Percentiles rank a stretch among this genome's conserved stretches.
Evolutionary conservation across 1,139 yeast genomes (phyloP).

Genomic region (Pichia sp.): DNA sequence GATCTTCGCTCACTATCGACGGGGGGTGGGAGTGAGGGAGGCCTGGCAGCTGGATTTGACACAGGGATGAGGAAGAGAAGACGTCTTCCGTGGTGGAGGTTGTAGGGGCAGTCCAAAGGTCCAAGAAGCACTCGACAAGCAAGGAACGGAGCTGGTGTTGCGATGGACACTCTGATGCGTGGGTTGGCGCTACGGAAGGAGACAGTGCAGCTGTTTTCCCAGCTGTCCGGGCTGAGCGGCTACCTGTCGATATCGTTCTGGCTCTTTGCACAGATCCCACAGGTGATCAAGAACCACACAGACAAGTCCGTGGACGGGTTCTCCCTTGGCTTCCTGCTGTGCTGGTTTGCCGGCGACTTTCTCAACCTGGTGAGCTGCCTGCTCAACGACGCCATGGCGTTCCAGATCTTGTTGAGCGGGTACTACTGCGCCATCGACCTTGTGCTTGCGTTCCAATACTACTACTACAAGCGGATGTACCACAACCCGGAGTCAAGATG

Average conservation of each 20-base stretch:
- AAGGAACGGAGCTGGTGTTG: no score
- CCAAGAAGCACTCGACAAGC: background rate
- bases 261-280: conserved; percentile 88
- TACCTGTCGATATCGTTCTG: conserved; percentile 58
- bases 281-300: conserved; percentile 67
- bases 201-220: conserved; percentile 1
- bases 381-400: conserved; percentile 67
- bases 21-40: no score
- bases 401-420: conserved; percentile 69
- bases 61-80: no score
- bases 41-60: no score
- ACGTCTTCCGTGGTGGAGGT: no score
- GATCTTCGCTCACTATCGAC: no score
- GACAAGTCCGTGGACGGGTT: conserved; percentile 84
- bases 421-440: conserved; percentile 74
- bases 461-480: conserved; percentile 53
- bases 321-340: conserved; percentile 65
- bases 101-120: background rate
- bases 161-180: conserved; percentile 1
- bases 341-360: conserved; percentile 85
- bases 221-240: conserved; percentile 37
- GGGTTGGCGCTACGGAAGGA: background rate
- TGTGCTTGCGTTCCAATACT: conserved; percentile 69
- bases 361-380: conserved; percentile 77
- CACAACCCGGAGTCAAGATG: conserved; percentile 32